Conservation (phyloP, 805 yeast genomes). For the Saturnispora saitoi region DNA sequence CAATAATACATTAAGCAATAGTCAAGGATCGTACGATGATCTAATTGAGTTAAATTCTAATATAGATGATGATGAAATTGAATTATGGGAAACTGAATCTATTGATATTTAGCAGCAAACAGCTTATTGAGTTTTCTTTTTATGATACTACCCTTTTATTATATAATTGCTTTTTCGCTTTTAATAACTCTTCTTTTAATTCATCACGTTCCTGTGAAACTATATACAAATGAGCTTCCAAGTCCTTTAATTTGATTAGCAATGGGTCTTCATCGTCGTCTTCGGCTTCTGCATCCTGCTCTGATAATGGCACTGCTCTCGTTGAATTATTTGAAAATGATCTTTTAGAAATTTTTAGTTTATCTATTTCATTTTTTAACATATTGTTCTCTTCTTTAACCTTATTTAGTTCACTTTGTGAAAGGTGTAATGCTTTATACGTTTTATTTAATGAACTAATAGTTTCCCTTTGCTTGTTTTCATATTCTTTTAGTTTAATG, state of each 20-base stretch:
- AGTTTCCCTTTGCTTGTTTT: constrained; percentile 64
- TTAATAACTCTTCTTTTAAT: constrained; percentile 50
- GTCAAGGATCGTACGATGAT: neutral
- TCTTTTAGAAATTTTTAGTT: constrained; percentile 39
- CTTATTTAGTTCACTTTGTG: constrained; percentile 62
- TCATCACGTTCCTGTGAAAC: constrained; percentile 79
- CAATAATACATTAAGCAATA: neutral
- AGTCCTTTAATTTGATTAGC: constrained; percentile 67
- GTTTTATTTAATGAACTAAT: constrained; percentile 65
- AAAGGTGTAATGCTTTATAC: constrained; percentile 61
- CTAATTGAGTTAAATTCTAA: neutral
- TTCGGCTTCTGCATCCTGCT: constrained; percentile 17
- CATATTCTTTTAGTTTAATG: constrained; percentile 31
- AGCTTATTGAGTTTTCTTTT: neutral
- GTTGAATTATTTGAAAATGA: constrained; percentile 13
- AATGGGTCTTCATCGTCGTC: constrained; percentile 44
- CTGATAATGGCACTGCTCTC: constrained; percentile 1
- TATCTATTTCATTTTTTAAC: constrained; percentile 60
- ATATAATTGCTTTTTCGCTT: constrained; percentile 49
- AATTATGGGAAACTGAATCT: constrained; percentile 21
- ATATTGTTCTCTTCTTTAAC: constrained; percentile 48
- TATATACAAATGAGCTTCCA: constrained; percentile 77
- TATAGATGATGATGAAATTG: constrained; percentile 15
- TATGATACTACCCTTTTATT: constrained; percentile 11
- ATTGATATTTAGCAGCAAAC: neutral